phyloP scores from a whole-genome alignment of 208 protist species.

The Leishmania mexicana region DNA sequence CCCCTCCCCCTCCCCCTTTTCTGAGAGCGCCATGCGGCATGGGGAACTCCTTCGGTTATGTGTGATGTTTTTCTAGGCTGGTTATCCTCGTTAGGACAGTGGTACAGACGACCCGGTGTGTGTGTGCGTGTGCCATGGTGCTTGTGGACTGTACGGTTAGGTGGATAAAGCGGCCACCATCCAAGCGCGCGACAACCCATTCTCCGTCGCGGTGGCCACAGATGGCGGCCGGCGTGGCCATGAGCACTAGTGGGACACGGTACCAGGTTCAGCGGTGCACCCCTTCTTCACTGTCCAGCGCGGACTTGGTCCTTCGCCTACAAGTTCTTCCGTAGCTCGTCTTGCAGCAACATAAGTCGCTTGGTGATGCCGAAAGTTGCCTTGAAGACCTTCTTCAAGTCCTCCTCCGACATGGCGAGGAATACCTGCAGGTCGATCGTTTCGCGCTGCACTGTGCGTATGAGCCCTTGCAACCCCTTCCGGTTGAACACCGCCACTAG shows the following conservation, averaged over 20 bases:
- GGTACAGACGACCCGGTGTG: not conserved
- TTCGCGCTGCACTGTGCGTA: constrained; percentile 46
- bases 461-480: constrained; percentile 63
- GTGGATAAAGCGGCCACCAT: not conserved
- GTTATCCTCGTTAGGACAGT: not conserved
- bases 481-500: constrained; percentile 63
- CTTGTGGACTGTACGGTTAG: not conserved
- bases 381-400: constrained; percentile 80
- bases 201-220: not conserved
- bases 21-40: not conserved
- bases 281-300: not conserved
- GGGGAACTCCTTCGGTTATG: not conserved
- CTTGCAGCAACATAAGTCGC: constrained; percentile 77
- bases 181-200: not conserved
- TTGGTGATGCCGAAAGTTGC: constrained; percentile 81
- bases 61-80: not conserved
- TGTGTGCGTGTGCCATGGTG: not conserved
- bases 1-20: not conserved
- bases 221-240: no score
- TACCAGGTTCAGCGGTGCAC: not conserved
- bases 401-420: constrained; percentile 69
- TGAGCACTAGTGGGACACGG: not conserved
- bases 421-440: constrained; percentile 86
- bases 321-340: constrained; percentile 60
- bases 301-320: not conserved